A percentile compares a stretch with the other conserved stretches of the same genome.
phyloP scores from a whole-genome alignment of 2,329 filamentous ascomycete species.

The Pyrenochaeta sp. region DNA sequence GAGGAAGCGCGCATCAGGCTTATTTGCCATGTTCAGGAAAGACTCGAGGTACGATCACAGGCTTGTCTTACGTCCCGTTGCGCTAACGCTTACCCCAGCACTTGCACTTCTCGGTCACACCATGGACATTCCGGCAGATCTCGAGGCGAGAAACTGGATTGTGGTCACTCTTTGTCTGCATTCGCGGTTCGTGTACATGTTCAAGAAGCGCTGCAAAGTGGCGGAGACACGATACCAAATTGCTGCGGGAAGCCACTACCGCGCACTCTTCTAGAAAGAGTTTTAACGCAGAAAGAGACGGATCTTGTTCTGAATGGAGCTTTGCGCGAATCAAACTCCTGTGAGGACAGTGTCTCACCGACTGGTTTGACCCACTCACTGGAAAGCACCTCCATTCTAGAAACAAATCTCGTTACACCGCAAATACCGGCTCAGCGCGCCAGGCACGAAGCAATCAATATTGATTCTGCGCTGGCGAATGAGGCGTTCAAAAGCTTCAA shows the following conservation, averaged over 20 bases:
- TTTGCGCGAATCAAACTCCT: slow-evolving; percentile 36
- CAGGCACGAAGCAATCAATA: slow-evolving; percentile 26
- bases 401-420: slow-evolving; percentile 12
- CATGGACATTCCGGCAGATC: slow-evolving; percentile 34
- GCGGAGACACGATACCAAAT: slow-evolving; percentile 42
- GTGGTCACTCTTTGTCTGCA: slow-evolving; percentile 42
- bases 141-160: slow-evolving; percentile 36
- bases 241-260: slow-evolving; percentile 54
- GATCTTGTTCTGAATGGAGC: slow-evolving; percentile 30
- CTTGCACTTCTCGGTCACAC: slow-evolving; percentile 37
- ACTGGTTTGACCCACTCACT: slow-evolving; percentile 23
- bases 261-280: slow-evolving; percentile 48
- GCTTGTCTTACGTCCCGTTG: not conserved
- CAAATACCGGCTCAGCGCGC: slow-evolving; percentile 12
- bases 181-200: slow-evolving; percentile 42
- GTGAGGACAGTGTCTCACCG: slow-evolving; percentile 35
- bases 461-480: slow-evolving; percentile 32
- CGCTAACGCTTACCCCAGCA: slow-evolving; percentile 29
- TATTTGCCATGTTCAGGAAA: slow-evolving; percentile 46
- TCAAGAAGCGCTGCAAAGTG: slow-evolving; percentile 44
- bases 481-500: slow-evolving; percentile 38
- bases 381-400: slow-evolving; percentile 9
- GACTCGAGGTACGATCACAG: slow-evolving; percentile 34
- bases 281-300: slow-evolving; percentile 51
- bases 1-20: slow-evolving; percentile 38